Conservation (phyloP, 2,329 filamentous ascomycete genomes). For the Chrysosporium keratinophilum region DNA sequence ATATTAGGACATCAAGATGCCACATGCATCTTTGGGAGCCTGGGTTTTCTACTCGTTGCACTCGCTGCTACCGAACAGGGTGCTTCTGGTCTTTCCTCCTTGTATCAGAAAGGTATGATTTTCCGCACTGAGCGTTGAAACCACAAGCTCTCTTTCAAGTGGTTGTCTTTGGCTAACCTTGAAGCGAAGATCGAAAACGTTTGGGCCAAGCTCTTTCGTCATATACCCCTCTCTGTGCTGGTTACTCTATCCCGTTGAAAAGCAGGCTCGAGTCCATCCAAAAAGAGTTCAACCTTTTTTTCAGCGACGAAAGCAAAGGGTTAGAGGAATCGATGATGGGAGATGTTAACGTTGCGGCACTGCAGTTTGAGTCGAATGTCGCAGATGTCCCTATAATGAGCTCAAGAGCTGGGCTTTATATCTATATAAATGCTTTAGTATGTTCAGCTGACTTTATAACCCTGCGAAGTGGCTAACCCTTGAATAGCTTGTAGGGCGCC, state of each 20-base stretch:
- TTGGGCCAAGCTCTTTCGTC: conserved; percentile 31
- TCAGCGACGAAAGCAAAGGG: conserved; percentile 33
- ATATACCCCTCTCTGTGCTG: conserved; percentile 33
- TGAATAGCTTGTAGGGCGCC: conserved; percentile 63
- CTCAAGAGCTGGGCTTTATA: conserved; percentile 70
- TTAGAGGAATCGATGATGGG: conserved; percentile 37
- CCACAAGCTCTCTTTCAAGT: too few species aligned
- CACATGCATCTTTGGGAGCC: conserved; percentile 31
- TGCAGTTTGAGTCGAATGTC: conserved; percentile 46
- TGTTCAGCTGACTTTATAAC: conserved; percentile 22
- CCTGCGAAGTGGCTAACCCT: conserved; percentile 24
- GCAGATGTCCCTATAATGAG: conserved; percentile 61
- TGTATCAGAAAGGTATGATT: conserved; percentile 27
- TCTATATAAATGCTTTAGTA: conserved; percentile 75
- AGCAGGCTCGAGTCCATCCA: conserved; percentile 33
- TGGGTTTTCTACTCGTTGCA: conserved; percentile 34
- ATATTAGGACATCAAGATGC: conserved; percentile 27
- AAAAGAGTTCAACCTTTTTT: conserved; percentile 35
- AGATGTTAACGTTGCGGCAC: conserved; percentile 35
- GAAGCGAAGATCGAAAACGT: conserved; percentile 24
- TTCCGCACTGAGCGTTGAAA: background rate
- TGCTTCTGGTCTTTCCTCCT: conserved; percentile 28
- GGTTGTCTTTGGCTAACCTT: background rate
- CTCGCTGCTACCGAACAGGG: conserved; percentile 30
- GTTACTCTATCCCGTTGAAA: conserved; percentile 31